Evolutionary conservation across 2,329 filamentous ascomycete genomes (phyloP).

Genomic region (Ophioceras dolichostomum): DNA sequence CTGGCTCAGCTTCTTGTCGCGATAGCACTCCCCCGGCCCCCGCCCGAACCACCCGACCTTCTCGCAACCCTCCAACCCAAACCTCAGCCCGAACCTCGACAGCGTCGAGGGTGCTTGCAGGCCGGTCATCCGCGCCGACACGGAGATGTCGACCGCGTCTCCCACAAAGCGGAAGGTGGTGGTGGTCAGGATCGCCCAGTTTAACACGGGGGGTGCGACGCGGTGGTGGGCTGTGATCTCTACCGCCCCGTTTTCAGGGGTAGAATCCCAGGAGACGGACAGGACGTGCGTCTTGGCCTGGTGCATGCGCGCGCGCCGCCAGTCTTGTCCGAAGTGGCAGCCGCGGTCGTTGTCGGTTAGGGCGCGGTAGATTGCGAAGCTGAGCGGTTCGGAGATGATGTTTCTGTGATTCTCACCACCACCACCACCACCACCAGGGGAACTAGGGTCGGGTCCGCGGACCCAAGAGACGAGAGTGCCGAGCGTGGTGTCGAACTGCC

Average conservation of each 20-base stretch:
- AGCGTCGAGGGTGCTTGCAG: constrained; percentile 40
- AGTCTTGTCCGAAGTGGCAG: constrained; percentile 41
- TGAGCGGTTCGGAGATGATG: constrained; percentile 29
- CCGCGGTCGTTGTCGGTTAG: constrained; percentile 54
- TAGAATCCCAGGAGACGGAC: constrained; percentile 18
- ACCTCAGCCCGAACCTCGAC: constrained; percentile 50
- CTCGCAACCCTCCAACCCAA: constrained; percentile 24
- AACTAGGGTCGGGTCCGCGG: constrained; percentile 14
- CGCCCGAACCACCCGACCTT: constrained; percentile 52
- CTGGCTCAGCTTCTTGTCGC: constrained; percentile 52
- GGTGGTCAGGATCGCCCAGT: constrained; percentile 41
- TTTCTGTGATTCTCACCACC: constrained; percentile 13
- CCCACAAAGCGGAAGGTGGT: constrained; percentile 43
- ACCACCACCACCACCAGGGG: constrained; percentile 3
- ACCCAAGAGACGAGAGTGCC: constrained; percentile 30
- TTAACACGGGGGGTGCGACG: constrained; percentile 50
- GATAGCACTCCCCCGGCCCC: constrained; percentile 54
- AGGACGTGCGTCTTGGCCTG: constrained; percentile 27
- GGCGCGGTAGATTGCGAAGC: constrained; percentile 49
- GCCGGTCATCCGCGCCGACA: constrained; percentile 34
- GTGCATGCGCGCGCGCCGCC: constrained; percentile 34
- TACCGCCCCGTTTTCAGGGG: constrained; percentile 17
- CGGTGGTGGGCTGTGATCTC: constrained; percentile 35
- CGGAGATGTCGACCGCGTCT: constrained; percentile 33
- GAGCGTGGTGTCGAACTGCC: constrained; percentile 28